Evolutionary conservation across 2,329 filamentous ascomycete genomes (phyloP).

Genomic region (Elsinoe batatas): DNA sequence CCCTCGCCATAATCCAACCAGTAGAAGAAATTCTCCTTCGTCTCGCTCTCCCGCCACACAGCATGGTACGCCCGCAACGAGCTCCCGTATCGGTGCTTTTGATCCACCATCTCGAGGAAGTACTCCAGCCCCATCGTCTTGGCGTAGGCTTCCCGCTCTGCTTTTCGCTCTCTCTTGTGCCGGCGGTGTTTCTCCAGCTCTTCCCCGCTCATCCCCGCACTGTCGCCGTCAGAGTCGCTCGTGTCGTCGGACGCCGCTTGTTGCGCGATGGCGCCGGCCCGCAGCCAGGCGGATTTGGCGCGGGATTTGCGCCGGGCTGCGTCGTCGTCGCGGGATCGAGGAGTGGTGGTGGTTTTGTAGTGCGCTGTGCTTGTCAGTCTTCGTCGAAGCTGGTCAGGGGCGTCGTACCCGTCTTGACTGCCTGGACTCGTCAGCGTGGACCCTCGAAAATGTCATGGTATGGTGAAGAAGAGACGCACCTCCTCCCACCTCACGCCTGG

Average conservation of each 20-base stretch:
- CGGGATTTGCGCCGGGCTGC: conserved; percentile 32
- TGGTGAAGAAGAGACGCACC: conserved; percentile 34
- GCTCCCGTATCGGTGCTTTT: conserved; percentile 78
- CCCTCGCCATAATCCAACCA: conserved; percentile 83
- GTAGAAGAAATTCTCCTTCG: conserved; percentile 84
- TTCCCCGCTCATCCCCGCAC: conserved; percentile 28
- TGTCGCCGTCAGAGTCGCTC: conserved; percentile 36
- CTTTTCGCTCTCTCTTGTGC: conserved; percentile 41
- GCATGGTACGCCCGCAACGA: conserved; percentile 74
- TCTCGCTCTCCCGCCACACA: conserved; percentile 68
- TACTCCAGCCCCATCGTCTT: conserved; percentile 80
- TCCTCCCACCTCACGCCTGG: conserved; percentile 63
- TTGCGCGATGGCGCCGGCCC: conserved; percentile 58
- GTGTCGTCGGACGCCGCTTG: conserved; percentile 61
- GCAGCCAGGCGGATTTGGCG: conserved; percentile 56
- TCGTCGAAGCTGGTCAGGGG: too few relatives aligned
- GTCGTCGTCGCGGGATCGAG: conserved; percentile 26
- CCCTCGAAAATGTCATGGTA: conserved; percentile 17
- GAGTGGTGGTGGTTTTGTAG: conserved; percentile 43
- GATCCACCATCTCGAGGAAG: conserved; percentile 59
- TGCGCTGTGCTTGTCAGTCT: conserved; percentile 35
- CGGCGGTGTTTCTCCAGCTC: conserved; percentile 26
- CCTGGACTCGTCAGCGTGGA: conserved; percentile 17
- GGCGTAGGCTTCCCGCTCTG: conserved; percentile 53
- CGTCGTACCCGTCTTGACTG: conserved; percentile 27